Evolutionary conservation across 345 rosid genomes (phyloP).

Genomic region (Dipteronia dyeriana): DNA sequence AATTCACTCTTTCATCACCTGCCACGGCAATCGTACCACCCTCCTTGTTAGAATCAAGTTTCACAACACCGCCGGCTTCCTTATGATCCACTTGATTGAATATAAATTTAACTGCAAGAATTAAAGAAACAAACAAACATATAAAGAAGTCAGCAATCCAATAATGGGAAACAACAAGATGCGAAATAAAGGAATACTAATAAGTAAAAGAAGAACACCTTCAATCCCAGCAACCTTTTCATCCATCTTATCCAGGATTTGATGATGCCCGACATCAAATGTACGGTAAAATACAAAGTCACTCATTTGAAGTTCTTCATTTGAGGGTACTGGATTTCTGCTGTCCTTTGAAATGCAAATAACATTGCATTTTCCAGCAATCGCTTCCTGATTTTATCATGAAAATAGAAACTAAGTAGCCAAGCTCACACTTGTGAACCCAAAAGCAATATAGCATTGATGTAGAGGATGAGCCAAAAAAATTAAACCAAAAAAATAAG

Average conservation of each 20-base stretch:
- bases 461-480: neutral
- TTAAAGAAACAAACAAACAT: conserved; percentile 27
- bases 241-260: conserved; percentile 53
- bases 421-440: neutral
- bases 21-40: conserved; percentile 19
- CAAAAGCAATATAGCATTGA: neutral
- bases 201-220: conserved; percentile 43
- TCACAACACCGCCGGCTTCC: conserved; percentile 29
- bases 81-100: conserved; percentile 47
- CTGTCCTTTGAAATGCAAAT: conserved; percentile 75
- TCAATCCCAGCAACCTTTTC: conserved; percentile 67
- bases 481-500: neutral
- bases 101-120: conserved; percentile 65
- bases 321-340: conserved; percentile 67
- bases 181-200: neutral
- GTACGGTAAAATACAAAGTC: conserved; percentile 67
- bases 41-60: conserved; percentile 28
- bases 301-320: conserved; percentile 50
- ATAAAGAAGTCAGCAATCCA: conserved; percentile 15
- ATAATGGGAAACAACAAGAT: neutral
- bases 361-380: conserved; percentile 88
- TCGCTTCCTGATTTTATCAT: conserved; percentile 59
- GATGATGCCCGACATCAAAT: conserved; percentile 63
- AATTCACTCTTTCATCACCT: conserved; percentile 11
- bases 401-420: conserved; percentile 11